A percentile compares a stretch with the other conserved stretches of the same genome.
Evolutionary conservation across 306 rosid genomes (phyloP).

Genomic region (Castanospermum australe): DNA sequence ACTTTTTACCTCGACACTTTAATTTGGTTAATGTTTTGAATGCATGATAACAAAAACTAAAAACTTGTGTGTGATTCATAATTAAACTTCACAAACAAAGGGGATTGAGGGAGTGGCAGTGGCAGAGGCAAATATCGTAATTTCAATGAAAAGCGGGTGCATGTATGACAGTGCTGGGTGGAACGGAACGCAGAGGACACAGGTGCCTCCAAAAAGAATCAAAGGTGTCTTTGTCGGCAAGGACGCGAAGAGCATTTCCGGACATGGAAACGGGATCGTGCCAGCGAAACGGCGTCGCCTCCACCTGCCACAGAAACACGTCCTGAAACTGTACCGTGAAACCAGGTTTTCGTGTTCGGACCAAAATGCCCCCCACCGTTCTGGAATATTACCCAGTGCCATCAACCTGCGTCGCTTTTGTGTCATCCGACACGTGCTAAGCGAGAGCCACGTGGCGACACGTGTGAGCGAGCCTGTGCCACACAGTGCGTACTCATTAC

Average conservation of each 20-base stretch:
- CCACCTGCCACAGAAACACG: background rate
- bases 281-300: background rate
- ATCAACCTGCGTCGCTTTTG: background rate
- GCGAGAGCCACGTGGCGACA: background rate
- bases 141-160: background rate
- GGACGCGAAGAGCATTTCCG: slow-evolving; percentile 34
- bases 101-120: background rate
- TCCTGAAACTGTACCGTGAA: slow-evolving; percentile 21
- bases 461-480: slow-evolving; percentile 20
- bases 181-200: slow-evolving; percentile 3
- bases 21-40: background rate
- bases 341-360: background rate
- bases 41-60: too few relatives aligned
- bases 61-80: too few relatives aligned
- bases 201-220: slow-evolving; percentile 5
- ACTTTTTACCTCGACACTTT: background rate
- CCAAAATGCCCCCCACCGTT: slow-evolving; percentile 22
- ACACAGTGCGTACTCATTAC: background rate
- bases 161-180: background rate
- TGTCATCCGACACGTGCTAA: slow-evolving; percentile 39
- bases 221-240: slow-evolving; percentile 51
- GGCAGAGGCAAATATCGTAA: background rate
- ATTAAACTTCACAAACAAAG: background rate
- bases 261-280: slow-evolving; percentile 18
- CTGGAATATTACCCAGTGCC: background rate